Conservation (phyloP, 2,329 filamentous ascomycete genomes). For the Alternaria atra region DNA sequence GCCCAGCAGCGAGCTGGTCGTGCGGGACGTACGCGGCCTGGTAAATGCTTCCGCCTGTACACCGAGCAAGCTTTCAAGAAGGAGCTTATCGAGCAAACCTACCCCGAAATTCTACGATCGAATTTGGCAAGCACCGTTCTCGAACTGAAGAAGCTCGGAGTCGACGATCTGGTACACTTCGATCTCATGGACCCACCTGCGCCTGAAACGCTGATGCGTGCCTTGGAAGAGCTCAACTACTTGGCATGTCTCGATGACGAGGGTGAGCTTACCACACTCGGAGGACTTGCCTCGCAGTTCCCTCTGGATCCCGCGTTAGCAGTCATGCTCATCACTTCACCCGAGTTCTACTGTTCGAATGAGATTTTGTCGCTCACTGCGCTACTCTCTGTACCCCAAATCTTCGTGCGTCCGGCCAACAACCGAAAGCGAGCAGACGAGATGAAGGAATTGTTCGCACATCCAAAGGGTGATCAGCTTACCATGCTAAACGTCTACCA, state of each 20-base stretch:
- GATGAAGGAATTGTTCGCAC: constrained; percentile 94
- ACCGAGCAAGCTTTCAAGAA: constrained; percentile 97
- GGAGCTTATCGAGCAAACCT: constrained; percentile 95
- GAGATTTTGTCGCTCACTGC: constrained; percentile 96
- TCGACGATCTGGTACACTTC: constrained; percentile 96
- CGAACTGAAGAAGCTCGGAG: constrained; percentile 95
- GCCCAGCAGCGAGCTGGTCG: constrained; percentile 97
- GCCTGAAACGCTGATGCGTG: constrained; percentile 97
- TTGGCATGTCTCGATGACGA: constrained; percentile 96
- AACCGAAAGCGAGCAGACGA: constrained; percentile 92
- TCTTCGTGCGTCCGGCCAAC: constrained; percentile 87
- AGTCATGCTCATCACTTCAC: constrained; percentile 97
- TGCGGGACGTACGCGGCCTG: constrained; percentile 97
- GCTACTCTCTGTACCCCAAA: constrained; percentile 90
- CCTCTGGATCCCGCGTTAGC: constrained; percentile 92
- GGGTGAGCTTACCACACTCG: constrained; percentile 86
- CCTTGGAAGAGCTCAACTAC: constrained; percentile 96
- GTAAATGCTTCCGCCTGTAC: constrained; percentile 97
- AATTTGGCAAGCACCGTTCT: constrained; percentile 95
- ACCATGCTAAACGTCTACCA: constrained; percentile 98
- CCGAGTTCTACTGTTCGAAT: constrained; percentile 98
- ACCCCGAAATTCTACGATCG: constrained; percentile 93
- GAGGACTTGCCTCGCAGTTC: constrained; percentile 90
- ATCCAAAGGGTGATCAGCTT: constrained; percentile 92
- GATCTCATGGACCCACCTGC: constrained; percentile 98